Evolutionary conservation across 352 stramenopile species (phyloP).

Genomic region (Phytophthora sansomeana): DNA sequence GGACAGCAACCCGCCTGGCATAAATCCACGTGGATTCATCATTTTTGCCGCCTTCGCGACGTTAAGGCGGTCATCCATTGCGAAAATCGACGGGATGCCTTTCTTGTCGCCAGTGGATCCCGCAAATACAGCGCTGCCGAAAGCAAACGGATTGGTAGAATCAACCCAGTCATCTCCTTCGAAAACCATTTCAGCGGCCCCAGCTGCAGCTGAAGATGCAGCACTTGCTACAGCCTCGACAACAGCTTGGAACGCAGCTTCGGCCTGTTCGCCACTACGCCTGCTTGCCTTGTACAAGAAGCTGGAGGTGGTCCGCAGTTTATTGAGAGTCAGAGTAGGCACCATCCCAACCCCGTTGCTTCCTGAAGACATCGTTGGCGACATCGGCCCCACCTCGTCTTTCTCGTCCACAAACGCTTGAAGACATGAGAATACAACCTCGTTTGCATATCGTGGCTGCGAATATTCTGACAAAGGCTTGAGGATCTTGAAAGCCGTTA

Average conservation of each 20-base stretch:
- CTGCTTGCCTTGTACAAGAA: constrained; percentile 79
- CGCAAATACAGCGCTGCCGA: constrained; percentile 40
- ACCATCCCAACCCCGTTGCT: constrained; percentile 37
- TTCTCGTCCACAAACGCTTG: constrained; percentile 50
- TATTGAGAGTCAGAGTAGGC: constrained; percentile 54
- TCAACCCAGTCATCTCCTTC: constrained; percentile 71
- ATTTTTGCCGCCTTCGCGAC: constrained; percentile 61
- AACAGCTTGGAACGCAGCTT: constrained; percentile 76
- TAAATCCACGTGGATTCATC: constrained; percentile 55
- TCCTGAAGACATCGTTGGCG: constrained; percentile 16
- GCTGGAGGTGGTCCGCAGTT: constrained; percentile 64
- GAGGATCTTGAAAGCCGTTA: constrained; percentile 68
- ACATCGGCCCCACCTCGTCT: constrained; percentile 19
- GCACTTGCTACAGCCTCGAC: constrained; percentile 68
- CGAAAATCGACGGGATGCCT: constrained; percentile 58
- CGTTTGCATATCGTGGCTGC: constrained; percentile 75
- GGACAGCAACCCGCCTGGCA: constrained; percentile 46
- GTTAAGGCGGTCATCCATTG: constrained; percentile 67
- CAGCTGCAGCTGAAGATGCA: constrained; percentile 47
- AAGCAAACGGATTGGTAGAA: constrained; percentile 38
- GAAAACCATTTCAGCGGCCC: constrained; percentile 46
- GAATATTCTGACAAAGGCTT: constrained; percentile 76
- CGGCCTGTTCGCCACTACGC: constrained; percentile 69
- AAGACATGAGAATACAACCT: constrained; percentile 59
- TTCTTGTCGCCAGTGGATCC: constrained; percentile 46